Evolutionary conservation across 2,329 filamentous ascomycete species (phyloP), one percentile per base, ranked within the genome.

Genomic region (Elsinoe arachidis): DNA sequence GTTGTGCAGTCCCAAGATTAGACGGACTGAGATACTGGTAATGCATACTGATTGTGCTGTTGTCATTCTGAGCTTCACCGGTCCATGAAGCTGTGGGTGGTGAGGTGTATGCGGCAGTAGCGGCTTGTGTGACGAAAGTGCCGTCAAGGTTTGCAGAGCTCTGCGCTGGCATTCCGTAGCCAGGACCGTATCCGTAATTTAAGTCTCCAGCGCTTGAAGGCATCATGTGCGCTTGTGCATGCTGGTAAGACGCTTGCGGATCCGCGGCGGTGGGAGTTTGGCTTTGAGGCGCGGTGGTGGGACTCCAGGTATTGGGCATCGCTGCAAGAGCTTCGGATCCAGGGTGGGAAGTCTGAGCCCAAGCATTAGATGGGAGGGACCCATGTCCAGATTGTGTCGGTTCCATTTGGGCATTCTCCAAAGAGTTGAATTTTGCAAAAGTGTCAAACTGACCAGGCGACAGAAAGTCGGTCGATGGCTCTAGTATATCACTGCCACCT

Each of bases 131-230:
- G 17, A 37, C 49, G n/a, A 34, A 23, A 6, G 49, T 37, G 15
- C 19, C 33, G 34, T 14, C 26, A 11, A 39, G 37, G 19, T 34
- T 39, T 17, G 33, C 15, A 15, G 49, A 53, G 11, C 12, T 37
- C 30, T 53, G 49, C 49, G 49, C 49, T 53, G 49, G 33, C 49
- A 53, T 21, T 23, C 11, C 49, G 26, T 37, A 53, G 34, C 39
- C 26, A 34, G 49, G 49, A 34, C 14, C 17, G 15, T 38, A 53
- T 23, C 19, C 26, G n/a, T 53, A 53, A 10, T 53, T 19, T 4
- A 53, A 15, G 19, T 17, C 49, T n/a, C 19, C 14, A 17, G 15
- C 34, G 19, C 14, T 15, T 14, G 38, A n/a, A 17, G 33, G 15
- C 33, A 38, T 33, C 19, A 26, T 37, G 26, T 39, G 49, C 30